These are phyloP conservation scores for Westerdykella sp. DNA, from an alignment of 2,329 filamentous ascomycete species.

Conservation along the genomic window DNA sequence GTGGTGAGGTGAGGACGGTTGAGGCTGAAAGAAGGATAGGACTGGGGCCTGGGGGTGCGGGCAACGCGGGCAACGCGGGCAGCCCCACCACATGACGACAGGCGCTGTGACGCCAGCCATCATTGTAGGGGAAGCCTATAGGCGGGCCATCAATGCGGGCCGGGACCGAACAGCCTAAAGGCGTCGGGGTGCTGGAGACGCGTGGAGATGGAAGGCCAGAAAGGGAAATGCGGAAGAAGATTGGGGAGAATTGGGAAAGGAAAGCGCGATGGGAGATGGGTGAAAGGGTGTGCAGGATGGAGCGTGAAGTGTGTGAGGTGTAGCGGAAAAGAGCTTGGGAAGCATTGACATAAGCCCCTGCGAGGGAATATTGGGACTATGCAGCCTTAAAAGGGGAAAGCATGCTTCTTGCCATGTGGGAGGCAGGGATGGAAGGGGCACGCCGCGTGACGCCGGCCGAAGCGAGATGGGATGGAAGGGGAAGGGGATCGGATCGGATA, in stretches of 20 bases:
- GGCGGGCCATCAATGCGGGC: slow-evolving; percentile 17
- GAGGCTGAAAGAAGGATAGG: slow-evolving; percentile 18
- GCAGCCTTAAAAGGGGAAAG: slow-evolving; percentile 10
- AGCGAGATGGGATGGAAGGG: slow-evolving; percentile 25
- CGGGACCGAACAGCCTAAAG: slow-evolving; percentile 16
- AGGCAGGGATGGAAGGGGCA: slow-evolving; percentile 22
- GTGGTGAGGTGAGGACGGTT: slow-evolving; percentile 25
- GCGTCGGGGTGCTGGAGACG: slow-evolving; percentile 3
- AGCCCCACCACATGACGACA: too few species aligned
- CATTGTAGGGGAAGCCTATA: slow-evolving; percentile 13
- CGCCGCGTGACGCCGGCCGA: too few species aligned
- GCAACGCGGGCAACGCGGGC: neutral
- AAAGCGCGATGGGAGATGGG: neutral
- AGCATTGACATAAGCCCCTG: slow-evolving; percentile 23
- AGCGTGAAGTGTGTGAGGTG: slow-evolving; percentile 25
- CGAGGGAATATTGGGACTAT: slow-evolving; percentile 9
- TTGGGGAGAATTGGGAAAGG: slow-evolving; percentile 3
- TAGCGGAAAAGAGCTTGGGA: neutral
- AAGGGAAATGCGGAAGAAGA: slow-evolving; percentile 4
- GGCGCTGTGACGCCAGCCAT: slow-evolving; percentile 15
- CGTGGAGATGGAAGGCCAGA: slow-evolving; percentile 1
- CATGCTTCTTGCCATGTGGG: slow-evolving; percentile 28
- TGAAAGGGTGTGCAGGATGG: slow-evolving; percentile 11
- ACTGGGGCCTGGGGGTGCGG: slow-evolving; percentile 6
- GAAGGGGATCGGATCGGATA: too few species aligned